Percentiles rank a stretch among this genome's conserved stretches.
These are phyloP conservation scores for Diaporthe velutina DNA, from an alignment of 2,329 filamentous ascomycete genomes.

Conservation along the genomic window DNA sequence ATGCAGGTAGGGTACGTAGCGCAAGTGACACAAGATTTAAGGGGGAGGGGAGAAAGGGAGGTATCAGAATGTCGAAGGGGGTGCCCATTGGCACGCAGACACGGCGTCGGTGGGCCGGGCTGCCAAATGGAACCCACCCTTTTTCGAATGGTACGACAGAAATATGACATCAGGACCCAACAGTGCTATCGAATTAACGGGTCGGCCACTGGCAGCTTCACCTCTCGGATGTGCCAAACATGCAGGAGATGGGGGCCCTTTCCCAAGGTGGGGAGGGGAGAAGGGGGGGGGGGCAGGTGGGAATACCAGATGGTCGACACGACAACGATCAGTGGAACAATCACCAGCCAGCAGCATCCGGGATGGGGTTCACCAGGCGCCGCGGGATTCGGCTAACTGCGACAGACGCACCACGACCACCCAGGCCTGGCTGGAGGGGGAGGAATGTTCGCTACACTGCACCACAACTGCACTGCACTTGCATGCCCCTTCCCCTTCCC, in stretches of 20 bases:
- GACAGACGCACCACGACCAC: neutral
- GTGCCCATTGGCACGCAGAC: neutral
- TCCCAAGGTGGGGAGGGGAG: neutral
- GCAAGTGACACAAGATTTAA: neutral
- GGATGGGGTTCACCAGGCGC: neutral
- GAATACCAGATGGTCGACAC: neutral
- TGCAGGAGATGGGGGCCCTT: too few relatives aligned
- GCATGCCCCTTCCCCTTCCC: neutral
- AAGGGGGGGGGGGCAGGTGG: neutral
- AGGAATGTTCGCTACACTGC: too few relatives aligned
- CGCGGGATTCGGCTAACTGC: conserved; percentile 6
- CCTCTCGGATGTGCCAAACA: too few relatives aligned
- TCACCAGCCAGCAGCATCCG: neutral
- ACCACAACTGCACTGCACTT: neutral
- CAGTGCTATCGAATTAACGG: conserved; percentile 9
- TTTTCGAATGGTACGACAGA: neutral
- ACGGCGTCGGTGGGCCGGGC: neutral
- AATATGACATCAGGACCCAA: conserved; percentile 12
- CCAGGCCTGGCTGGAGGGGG: neutral
- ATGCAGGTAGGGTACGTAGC: conserved; percentile 3
- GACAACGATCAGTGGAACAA: neutral
- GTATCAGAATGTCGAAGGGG: neutral
- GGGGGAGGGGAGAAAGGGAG: neutral
- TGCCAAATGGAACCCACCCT: neutral
- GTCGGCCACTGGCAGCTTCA: neutral